Evolutionary conservation across 2,329 filamentous ascomycete species (phyloP).

Genomic region (Thielaviopsis ethacetica): DNA sequence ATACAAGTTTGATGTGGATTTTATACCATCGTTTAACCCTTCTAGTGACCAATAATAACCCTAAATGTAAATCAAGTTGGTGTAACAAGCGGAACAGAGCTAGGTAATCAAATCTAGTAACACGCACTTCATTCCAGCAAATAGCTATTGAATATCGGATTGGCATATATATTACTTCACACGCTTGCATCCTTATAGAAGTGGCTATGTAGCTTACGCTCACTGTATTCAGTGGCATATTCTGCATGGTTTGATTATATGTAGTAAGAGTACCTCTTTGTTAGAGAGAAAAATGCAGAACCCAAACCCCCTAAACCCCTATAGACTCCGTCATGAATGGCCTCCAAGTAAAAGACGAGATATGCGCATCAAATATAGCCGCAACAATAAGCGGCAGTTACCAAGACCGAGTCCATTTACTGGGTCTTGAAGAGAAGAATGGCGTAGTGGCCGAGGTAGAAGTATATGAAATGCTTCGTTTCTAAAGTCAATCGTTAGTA

Average conservation of each 20-base stretch:
- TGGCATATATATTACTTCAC: neutral
- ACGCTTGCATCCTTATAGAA: neutral
- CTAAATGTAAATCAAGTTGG: too few species aligned
- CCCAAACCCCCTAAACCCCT: neutral
- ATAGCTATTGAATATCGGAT: too few species aligned
- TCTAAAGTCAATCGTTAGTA: conserved; percentile 36
- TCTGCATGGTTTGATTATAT: neutral
- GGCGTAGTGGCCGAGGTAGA: conserved; percentile 96
- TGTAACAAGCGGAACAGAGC: too few species aligned
- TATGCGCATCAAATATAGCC: neutral
- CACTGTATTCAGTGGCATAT: neutral
- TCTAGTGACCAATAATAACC: too few species aligned
- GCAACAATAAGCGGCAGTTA: neutral
- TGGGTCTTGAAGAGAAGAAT: conserved; percentile 99
- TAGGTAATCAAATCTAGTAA: neutral
- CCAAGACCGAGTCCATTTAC: conserved; percentile 29
- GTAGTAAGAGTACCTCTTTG: neutral
- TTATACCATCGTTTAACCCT: too few species aligned
- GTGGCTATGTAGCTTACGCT: neutral
- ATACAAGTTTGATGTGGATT: too few species aligned
- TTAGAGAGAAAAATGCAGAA: neutral
- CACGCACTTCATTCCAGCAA: neutral
- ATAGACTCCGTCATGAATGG: neutral
- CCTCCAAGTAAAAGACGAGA: neutral
- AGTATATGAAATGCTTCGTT: conserved; percentile 99